Evolutionary conservation across 2,329 filamentous ascomycete genomes (phyloP).

Genomic region (Capronia americana): DNA sequence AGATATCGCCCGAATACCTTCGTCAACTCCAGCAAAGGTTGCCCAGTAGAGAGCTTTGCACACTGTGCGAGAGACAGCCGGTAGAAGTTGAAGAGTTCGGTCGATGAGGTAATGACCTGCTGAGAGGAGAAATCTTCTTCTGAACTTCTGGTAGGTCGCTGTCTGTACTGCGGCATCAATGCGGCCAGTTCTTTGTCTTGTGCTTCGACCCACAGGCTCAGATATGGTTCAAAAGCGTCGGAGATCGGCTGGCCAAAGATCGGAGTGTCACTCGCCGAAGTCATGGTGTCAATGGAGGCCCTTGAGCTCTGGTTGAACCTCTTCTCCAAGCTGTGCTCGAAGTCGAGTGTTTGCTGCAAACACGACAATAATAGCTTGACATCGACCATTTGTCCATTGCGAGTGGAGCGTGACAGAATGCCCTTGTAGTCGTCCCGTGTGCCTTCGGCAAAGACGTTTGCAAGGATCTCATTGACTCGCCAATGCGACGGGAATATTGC

Average conservation of each 20-base stretch:
- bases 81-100: constrained; percentile 97
- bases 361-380: constrained; percentile 88
- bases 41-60: constrained; percentile 92
- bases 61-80: constrained; percentile 91
- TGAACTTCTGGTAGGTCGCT: constrained; percentile 75
- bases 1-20: constrained; percentile 89
- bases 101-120: constrained; percentile 89
- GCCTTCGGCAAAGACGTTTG: constrained; percentile 92
- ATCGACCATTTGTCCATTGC: constrained; percentile 79
- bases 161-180: constrained; percentile 86
- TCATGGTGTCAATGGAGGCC: constrained; percentile 87
- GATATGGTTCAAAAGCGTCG: constrained; percentile 94
- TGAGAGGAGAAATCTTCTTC: constrained; percentile 94
- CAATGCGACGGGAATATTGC: constrained; percentile 84
- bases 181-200: constrained; percentile 85
- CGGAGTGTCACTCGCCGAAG: constrained; percentile 76
- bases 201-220: constrained; percentile 95
- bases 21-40: constrained; percentile 81
- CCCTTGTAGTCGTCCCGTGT: constrained; percentile 95
- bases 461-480: constrained; percentile 88
- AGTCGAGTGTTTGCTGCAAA: constrained; percentile 93
- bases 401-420: constrained; percentile 86
- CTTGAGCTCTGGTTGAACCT: constrained; percentile 74
- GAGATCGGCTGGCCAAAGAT: constrained; percentile 91
- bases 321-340: constrained; percentile 88